Evolutionary conservation across 768 basidiomycete genomes (phyloP).

Genomic region (Trametes villosa): DNA sequence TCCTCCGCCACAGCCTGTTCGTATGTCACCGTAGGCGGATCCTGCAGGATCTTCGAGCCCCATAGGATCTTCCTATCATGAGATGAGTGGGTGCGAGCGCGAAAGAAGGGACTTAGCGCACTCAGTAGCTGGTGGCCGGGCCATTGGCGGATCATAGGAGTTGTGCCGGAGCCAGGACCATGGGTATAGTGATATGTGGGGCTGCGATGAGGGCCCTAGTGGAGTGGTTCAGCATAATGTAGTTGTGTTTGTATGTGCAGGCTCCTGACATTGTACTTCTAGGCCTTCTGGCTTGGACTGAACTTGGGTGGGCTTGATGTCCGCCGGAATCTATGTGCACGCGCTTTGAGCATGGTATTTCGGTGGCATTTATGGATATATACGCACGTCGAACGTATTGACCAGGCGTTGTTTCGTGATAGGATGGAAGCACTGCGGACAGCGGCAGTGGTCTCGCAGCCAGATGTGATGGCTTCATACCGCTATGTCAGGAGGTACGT

Average conservation of each 20-base stretch:
- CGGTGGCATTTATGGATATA: neutral
- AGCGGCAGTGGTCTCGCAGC: slow-evolving; percentile 93
- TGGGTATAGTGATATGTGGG: slow-evolving; percentile 84
- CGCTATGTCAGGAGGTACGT: neutral
- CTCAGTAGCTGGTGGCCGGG: slow-evolving; percentile 42
- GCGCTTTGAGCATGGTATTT: neutral
- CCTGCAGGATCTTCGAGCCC: slow-evolving; percentile 74
- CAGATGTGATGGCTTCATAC: slow-evolving; percentile 83
- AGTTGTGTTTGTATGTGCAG: neutral
- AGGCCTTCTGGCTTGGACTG: slow-evolving; percentile 65
- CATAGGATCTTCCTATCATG: slow-evolving; percentile 69
- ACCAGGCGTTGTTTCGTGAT: slow-evolving; percentile 89
- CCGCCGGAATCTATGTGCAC: slow-evolving; percentile 67
- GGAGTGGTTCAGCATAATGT: neutral
- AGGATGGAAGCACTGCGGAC: slow-evolving; percentile 83
- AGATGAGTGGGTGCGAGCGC: neutral
- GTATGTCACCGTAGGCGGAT: slow-evolving; percentile 76
- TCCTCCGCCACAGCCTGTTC: slow-evolving; percentile 71
- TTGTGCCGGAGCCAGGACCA: slow-evolving; percentile 82
- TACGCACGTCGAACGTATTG: slow-evolving; percentile 75
- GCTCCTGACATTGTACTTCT: slow-evolving; percentile 69
- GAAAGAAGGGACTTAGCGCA: slow-evolving; percentile 35
- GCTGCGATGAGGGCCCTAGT: slow-evolving; percentile 58
- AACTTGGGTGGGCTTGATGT: slow-evolving; percentile 67
- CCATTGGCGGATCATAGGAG: slow-evolving; percentile 76